Evolutionary conservation across 2,329 filamentous ascomycete species (phyloP).

Genomic region (Cercospora sp.): DNA sequence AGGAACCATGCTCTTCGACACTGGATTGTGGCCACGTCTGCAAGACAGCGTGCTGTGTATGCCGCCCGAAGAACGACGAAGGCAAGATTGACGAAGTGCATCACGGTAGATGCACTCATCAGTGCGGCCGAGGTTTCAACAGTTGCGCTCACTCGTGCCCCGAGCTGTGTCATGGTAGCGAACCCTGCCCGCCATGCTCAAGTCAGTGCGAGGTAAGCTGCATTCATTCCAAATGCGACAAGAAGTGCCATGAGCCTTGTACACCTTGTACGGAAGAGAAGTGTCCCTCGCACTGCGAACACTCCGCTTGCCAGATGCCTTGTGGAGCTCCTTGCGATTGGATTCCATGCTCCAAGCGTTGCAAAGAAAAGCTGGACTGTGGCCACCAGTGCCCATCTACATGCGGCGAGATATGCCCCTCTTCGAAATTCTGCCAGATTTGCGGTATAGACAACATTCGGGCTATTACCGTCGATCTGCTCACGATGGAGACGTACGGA

Average conservation of each 20-base stretch:
- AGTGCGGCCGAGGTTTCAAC: slow-evolving; percentile 53
- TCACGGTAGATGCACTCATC: slow-evolving; percentile 53
- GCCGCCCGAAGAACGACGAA: slow-evolving; percentile 43
- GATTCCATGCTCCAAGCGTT: slow-evolving; percentile 64
- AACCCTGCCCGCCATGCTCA: slow-evolving; percentile 54
- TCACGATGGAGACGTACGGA: too few species aligned
- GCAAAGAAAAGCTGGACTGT: too few species aligned
- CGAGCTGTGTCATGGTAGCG: slow-evolving; percentile 57
- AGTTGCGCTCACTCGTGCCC: slow-evolving; percentile 60
- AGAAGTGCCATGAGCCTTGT: slow-evolving; percentile 61
- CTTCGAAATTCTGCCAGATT: too few species aligned
- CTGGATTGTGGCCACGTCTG: slow-evolving; percentile 63
- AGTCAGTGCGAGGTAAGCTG: slow-evolving; percentile 58
- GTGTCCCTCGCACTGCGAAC: slow-evolving; percentile 59
- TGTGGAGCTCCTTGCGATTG: slow-evolving; percentile 69
- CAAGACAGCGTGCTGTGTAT: slow-evolving; percentile 51
- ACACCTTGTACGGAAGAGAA: slow-evolving; percentile 57
- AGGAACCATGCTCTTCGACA: slow-evolving; percentile 46
- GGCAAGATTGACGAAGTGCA: slow-evolving; percentile 36
- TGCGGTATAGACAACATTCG: too few species aligned
- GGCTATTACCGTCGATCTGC: too few species aligned
- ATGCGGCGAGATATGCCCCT: slow-evolving; percentile 65
- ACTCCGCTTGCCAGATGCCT: slow-evolving; percentile 53
- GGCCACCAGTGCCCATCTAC: slow-evolving; percentile 66
- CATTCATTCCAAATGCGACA: slow-evolving; percentile 57